These are phyloP conservation scores for Mucor lusitanicus DNA, from an alignment of 371 early-diverging fungal genomes.

Conservation along the genomic window DNA sequence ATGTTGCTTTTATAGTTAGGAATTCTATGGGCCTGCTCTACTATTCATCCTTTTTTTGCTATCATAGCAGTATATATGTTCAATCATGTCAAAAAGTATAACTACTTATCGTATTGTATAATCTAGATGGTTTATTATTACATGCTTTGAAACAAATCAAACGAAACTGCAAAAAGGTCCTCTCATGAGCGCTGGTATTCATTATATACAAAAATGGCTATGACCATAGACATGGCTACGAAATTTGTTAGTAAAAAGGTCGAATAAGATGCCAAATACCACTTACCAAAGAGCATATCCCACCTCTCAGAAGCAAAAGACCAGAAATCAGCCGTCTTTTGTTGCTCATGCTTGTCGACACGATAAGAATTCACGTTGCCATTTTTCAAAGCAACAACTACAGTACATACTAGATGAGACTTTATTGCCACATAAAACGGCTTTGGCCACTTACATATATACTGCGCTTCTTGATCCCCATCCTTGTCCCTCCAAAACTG, in stretches of 20 bases:
- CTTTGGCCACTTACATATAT: conserved; percentile 13
- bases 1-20: too few relatives aligned
- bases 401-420: neutral
- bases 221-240: conserved; percentile 31
- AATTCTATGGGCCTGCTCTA: too few relatives aligned
- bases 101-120: neutral
- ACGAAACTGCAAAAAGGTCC: neutral
- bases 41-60: too few relatives aligned
- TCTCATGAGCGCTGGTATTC: conserved; percentile 18
- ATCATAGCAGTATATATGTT: too few relatives aligned
- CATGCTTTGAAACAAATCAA: neutral
- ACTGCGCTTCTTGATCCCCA: neutral
- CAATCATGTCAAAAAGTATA: too few relatives aligned
- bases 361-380: conserved; percentile 30
- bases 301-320: conserved; percentile 33
- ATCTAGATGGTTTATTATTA: neutral
- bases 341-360: conserved; percentile 25
- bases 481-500: conserved; percentile 17
- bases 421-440: neutral
- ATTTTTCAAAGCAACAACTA: conserved; percentile 32
- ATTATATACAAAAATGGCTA: conserved; percentile 34
- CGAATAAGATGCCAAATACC: neutral
- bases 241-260: neutral
- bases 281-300: conserved; percentile 41
- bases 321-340: conserved; percentile 21